Conservation (phyloP, 805 yeast genomes). For the Pichia manshurica region DNA sequence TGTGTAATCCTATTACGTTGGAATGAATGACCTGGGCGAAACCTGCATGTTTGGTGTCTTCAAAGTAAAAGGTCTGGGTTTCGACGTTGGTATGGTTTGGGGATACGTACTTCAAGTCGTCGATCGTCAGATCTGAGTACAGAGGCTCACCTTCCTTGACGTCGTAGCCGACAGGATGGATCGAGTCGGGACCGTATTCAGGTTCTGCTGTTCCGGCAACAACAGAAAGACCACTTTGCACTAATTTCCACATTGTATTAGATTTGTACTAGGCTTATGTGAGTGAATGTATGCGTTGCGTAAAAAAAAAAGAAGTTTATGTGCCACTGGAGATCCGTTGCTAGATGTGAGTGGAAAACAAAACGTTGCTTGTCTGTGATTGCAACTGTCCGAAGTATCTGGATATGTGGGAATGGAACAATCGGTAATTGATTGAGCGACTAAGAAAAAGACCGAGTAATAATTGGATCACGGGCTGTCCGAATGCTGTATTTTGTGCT, state of each 20-base stretch:
- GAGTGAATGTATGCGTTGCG: not conserved
- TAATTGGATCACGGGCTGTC: too few species aligned
- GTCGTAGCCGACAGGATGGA: conserved; percentile 63
- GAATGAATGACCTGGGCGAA: conserved; percentile 95
- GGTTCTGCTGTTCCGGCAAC: conserved; percentile 98
- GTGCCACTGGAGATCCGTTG: too few species aligned
- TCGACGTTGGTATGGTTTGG: conserved; percentile 89
- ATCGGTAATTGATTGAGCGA: too few species aligned
- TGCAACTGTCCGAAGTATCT: too few species aligned
- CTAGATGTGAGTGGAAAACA: too few species aligned
- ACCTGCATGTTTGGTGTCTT: conserved; percentile 61
- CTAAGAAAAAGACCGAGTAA: too few species aligned
- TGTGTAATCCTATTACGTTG: conserved; percentile 78
- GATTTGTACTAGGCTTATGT: not conserved
- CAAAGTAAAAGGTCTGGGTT: conserved; percentile 88
- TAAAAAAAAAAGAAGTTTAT: too few species aligned
- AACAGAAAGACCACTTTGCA: conserved; percentile 53
- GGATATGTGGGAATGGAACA: too few species aligned
- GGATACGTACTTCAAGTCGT: conserved; percentile 68
- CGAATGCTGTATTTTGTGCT: too few species aligned
- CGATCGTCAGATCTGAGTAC: conserved; percentile 50
- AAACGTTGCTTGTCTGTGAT: too few species aligned
- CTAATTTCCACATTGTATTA: conserved; percentile 31
- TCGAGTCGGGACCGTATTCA: conserved; percentile 88
- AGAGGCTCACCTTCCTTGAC: conserved; percentile 53